phyloP scores from a whole-genome alignment of 148 eudicot species.

The Cornus florida region DNA sequence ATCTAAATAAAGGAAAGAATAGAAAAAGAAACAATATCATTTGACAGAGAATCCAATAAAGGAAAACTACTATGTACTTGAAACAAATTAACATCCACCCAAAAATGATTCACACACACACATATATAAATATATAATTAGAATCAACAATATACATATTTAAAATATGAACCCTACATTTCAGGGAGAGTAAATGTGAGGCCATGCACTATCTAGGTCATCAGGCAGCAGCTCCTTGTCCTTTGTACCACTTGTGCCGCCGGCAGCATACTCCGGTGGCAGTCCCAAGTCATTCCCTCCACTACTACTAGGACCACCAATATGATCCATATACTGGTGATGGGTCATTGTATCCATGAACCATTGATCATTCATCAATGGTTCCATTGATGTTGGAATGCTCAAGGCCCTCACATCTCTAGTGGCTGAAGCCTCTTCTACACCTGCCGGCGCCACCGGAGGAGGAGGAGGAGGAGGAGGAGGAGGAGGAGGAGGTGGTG shows the following conservation, averaged over 20 bases:
- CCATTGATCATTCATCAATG: background rate
- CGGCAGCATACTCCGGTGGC: background rate
- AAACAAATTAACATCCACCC: too few species aligned
- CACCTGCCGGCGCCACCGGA: background rate
- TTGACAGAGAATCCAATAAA: too few species aligned
- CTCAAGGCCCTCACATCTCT: background rate
- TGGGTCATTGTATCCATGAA: slow-evolving; percentile 9
- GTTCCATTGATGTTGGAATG: background rate
- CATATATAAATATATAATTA: too few species aligned
- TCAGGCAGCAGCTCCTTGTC: background rate
- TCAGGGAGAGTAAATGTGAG: background rate
- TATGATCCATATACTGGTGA: background rate
- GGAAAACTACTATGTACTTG: too few species aligned
- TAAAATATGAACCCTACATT: too few species aligned
- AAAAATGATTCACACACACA: too few species aligned
- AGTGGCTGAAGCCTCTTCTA: background rate
- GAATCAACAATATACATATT: too few species aligned
- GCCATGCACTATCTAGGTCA: background rate
- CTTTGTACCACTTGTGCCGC: background rate
- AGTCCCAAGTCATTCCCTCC: too few species aligned
- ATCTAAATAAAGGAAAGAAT: too few species aligned
- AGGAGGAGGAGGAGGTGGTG: background rate
- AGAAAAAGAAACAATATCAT: too few species aligned
- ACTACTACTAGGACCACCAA: background rate
- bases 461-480: background rate